A percentile compares a stretch with the other conserved stretches of the same genome.
phyloP scores from a whole-genome alignment of 352 stramenopile species.

The Pythium volutum region DNA sequence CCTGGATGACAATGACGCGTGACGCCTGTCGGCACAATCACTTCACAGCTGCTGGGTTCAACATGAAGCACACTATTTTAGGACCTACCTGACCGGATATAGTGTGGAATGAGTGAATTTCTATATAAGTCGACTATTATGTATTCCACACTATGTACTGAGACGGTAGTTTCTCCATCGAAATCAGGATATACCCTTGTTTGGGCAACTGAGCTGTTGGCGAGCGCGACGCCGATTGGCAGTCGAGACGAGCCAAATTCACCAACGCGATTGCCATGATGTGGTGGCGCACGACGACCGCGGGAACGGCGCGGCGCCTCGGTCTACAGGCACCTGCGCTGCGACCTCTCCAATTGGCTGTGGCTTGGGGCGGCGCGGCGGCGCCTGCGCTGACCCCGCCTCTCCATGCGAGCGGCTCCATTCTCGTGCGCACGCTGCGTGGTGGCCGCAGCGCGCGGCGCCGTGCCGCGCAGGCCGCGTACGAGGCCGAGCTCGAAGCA shows the following conservation, averaged over 20 bases:
- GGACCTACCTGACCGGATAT: constrained; percentile 6
- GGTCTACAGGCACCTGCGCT: background rate
- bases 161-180: no score
- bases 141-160: no score
- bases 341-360: background rate
- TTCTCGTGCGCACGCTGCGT: constrained; percentile 21
- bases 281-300: constrained; percentile 10
- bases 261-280: constrained; percentile 9
- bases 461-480: constrained; percentile 3
- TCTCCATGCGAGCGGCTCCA: background rate
- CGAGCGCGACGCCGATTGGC: constrained; percentile 15
- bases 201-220: constrained; percentile 9
- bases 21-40: background rate
- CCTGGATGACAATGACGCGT: no score
- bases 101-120: background rate
- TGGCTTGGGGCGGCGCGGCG: background rate
- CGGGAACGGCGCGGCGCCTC: background rate
- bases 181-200: background rate
- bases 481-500: constrained; percentile 16
- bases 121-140: no score
- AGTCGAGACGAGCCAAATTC: constrained; percentile 15
- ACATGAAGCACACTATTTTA: constrained; percentile 8
- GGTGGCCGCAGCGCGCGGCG: constrained; percentile 10
- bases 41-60: background rate
- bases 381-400: background rate